Evolutionary conservation across 768 basidiomycete genomes (phyloP), one percentile per base, ranked within the genome.

Genomic region (Termitomyces sp.): DNA sequence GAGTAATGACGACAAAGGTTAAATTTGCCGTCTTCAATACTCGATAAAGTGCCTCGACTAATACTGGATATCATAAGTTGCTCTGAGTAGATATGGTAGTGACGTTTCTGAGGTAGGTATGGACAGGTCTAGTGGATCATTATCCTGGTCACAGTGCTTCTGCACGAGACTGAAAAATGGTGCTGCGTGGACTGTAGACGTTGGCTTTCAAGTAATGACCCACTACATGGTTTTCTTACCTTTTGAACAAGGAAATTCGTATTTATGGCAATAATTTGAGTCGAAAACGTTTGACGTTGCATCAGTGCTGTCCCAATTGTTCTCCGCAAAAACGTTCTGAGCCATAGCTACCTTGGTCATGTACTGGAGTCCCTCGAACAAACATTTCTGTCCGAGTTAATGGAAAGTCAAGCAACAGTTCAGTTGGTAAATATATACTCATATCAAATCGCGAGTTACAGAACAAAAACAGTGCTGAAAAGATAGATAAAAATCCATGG

Each of bases 401-500:
- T 39, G 4, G 5, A 29, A 26, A 26, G 51, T 37, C 26, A 26
- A 18, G 12, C 16, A 39, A 10, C 18, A 26, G 18, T 2, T 28
- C n/a, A 4, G 12, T 12, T 22, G 8, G 51, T 51, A 20, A n/a
- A n/a, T n/a, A 51, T 51, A 36, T 12, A n/a, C 6, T 41, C 1
- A 28, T 51, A 34, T 52, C 51, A 20, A n/a, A 16, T 39, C n/a
- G 5, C 8, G 15, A 18, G 10, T 39, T 64, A 61, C 54, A 47
- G 8, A 56, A 57, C 46, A n/a, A 49, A 58, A 53, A 64, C 26
- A 52, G 15, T 12, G 50, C 51, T 56, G 61, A 57, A 50, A 44
- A 65, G 26, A 60, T 49, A 60, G 33, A 62, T 52, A n/a, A 66
- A 63, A 41, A 56, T 59, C 62, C 65, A 65, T 51, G 64, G 60